Base-by-base conservation (phyloP, 2,329 filamentous ascomycete species). In the Chaetomiaceae sp. region DNA sequence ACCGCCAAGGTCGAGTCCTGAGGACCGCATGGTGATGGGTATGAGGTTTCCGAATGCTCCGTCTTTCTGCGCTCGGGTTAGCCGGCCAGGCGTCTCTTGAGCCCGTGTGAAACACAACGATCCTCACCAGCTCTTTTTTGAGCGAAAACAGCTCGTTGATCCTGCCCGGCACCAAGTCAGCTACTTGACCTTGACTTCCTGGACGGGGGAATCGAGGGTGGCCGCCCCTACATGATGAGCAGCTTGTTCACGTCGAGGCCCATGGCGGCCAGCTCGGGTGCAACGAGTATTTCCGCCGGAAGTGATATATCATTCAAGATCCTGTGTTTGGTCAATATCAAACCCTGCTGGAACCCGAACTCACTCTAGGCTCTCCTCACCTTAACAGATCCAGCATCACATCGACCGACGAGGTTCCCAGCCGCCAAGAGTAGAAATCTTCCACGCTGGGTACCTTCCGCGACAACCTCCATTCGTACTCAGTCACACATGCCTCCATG, bases 121-220 rank as follows among this genome's bases (percentile, higher is more conserved):
- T 11, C 5, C 54, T 34, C 27, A 55, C 54, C 32, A 56, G 26
- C 19, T 56, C 53, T 19, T 56, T 56, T 26, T 55, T 55, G 34
- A 56, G 45, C 2, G 54, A 54, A 29, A 55, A 54, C 10, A 56
- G 26, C 30, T 56, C 54, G 19, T 56, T 56, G 22, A 56, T 49
- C 3, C 54, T 55, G 15, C 2, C 4, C 8, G 8, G 10, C 2
- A 11, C 5, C 8, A 12, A 19, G 20, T 48, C 19, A 35, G 17
- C 11, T 17, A 3, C 10, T 7, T 17, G 20, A 4, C 9, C n/a
- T 6, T 8, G 4, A n/a, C n/a, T n/a, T n/a, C n/a, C n/a, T n/a
- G n/a, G n/a, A n/a, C n/a, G 6, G 18, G 2, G n/a, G 14, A 8
- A 10, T 12, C 6, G 10, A 24, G n/a, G n/a, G 14, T 1, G 11